Evolutionary conservation across 768 basidiomycete species (phyloP), one percentile per base, ranked within the genome.

Genomic region (Sarcodon sp.): DNA sequence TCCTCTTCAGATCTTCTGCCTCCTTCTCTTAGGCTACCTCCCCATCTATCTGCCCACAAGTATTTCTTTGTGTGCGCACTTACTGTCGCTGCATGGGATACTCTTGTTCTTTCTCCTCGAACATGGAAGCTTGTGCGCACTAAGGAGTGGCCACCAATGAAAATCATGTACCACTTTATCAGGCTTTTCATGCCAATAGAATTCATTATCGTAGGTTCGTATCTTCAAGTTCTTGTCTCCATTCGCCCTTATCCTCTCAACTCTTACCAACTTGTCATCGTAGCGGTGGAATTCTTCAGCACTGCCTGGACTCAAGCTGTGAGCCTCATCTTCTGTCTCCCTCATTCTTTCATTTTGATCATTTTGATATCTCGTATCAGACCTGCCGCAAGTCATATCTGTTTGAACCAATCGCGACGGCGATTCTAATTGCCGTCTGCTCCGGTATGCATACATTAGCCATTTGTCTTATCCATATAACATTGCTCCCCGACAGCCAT

Each of bases 31-130:
- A 68, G 83, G 54, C 76, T 89, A 5, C 74, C 87, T 0, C 74
- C 87, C 1, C 87, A 87, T 61, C 71, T 90, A 34, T 77, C 75
- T 32, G 87, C 87, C 0, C 87, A 89, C 71, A 89, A 90, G 64
- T 91, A 91, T 57, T 88, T 90, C 61, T 77, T 86, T 43, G 88
- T 90, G 53, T 91, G 87, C 69, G 87, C 87, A 0, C 77, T 91
- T 53, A 91, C 87, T 47, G 85, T 91, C 48, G 83, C 87, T 0
- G 87, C 87, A 6, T 90, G 88, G 87, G 87, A 91, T 57, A 80
- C 87, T 34, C 78, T 91, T 56, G 87, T 91, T 34, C 75, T 91
- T 44, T 81, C 80, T 7, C 87, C 87, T 0, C 68, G 87, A 47
- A 79, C 82, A 43, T 89, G 80, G 76, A 75, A 80, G 31, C 77